Conservation (phyloP, 768 basidiomycete species). For the Boletus sp. region DNA sequence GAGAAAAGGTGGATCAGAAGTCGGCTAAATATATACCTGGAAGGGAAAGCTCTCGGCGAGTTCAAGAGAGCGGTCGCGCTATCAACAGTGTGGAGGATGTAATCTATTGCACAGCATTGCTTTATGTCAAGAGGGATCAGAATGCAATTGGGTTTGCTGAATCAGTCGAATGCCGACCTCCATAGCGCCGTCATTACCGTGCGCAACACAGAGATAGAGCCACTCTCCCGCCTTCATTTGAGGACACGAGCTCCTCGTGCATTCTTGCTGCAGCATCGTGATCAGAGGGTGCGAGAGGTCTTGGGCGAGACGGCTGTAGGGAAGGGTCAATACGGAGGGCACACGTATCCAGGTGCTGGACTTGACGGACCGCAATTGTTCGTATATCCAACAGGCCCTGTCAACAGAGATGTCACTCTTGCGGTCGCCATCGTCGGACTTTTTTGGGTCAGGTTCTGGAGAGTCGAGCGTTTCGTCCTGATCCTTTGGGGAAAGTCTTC, state of each 20-base stretch:
- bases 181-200: slow-evolving; percentile 84
- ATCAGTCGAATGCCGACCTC: slow-evolving; percentile 50
- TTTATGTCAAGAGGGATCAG: slow-evolving; percentile 29
- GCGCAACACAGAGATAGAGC: slow-evolving; percentile 94
- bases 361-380: slow-evolving; percentile 48
- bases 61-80: slow-evolving; percentile 90
- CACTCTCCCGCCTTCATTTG: slow-evolving; percentile 99
- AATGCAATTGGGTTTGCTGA: slow-evolving; percentile 2
- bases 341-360: not conserved
- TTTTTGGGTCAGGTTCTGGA: slow-evolving; percentile 32
- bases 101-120: slow-evolving; percentile 98
- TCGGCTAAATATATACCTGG: slow-evolving; percentile 51
- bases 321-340: not conserved
- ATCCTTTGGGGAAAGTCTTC: slow-evolving; percentile 33
- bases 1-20: slow-evolving; percentile 19
- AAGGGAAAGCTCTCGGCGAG: slow-evolving; percentile 88
- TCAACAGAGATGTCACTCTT: slow-evolving; percentile 62
- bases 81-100: slow-evolving; percentile 89
- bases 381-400: slow-evolving; percentile 82
- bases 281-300: slow-evolving; percentile 85
- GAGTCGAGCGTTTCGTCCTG: slow-evolving; percentile 20
- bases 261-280: slow-evolving; percentile 81
- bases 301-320: slow-evolving; percentile 73
- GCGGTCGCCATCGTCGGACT: slow-evolving; percentile 26
- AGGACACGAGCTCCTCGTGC: slow-evolving; percentile 81